Evolutionary conservation across 306 rosid species (phyloP), one percentile per base, ranked within the genome.

Genomic region (Canavalia gladiata): DNA sequence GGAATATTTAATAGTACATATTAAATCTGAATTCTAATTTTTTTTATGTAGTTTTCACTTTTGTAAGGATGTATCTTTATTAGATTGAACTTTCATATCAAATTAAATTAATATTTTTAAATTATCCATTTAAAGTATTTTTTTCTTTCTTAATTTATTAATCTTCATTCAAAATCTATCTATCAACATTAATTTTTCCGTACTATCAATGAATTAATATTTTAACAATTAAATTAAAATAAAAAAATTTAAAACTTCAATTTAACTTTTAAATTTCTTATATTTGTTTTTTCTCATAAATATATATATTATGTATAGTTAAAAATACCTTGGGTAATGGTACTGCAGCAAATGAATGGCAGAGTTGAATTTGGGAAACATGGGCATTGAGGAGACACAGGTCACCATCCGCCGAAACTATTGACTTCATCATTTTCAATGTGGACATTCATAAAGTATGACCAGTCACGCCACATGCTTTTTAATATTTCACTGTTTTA

Each of bases 401-500:
- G 51, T 84, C 74, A 31, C 59, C 31, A 25, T 59, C 73, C 42
- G 88, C 84, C 87, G 82, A 84, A 34, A 84, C 13, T 25, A 31
- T 58, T 82, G 90, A 86, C 91, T 5, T 28, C 25, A 68, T 70
- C 88, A 29, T 43, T 57, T 7, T 6, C 41, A 47, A 60, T 52
- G 10, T 43, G 50, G 31, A 56, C 35, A 3, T 60, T 3, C 29
- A 55, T n/a, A 1, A 30, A 55, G 35, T 18, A 6, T 1, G 76
- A 74, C 60, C 1, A 68, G 41, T 57, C 87, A 46, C 4, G 7
- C 43, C 50, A 66, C 68, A 13, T 65, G 55, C 54, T 56, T 43
- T 68, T 11, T 8, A 43, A 66, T 30, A 1, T 78, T 6, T 41
- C 13, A 30, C 4, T 29, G 7, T 4, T 51, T 31, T 8, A 8